phyloP scores from a whole-genome alignment of 352 stramenopile genomes.

The Aphanomyces cochlioides region DNA sequence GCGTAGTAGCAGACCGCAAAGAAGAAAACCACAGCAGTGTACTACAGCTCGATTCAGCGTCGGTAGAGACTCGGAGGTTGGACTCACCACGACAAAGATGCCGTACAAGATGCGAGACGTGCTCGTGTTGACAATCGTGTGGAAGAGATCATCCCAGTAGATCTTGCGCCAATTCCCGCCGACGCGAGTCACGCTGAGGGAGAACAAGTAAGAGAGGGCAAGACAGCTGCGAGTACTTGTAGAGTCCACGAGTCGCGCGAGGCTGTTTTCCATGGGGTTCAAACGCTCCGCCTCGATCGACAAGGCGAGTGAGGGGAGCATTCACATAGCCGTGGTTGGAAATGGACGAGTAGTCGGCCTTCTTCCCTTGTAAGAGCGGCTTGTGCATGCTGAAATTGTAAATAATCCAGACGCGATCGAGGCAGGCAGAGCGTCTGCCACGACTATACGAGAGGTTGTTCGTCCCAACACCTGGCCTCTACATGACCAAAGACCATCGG shows the following conservation, averaged over 20 bases:
- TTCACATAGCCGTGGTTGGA: conserved; percentile 2
- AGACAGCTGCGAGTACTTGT: conserved; percentile 12
- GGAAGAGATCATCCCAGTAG: conserved; percentile 83
- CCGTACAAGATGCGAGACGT: conserved; percentile 74
- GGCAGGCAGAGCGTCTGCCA: neutral
- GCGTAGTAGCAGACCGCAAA: conserved; percentile 72
- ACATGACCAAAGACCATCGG: neutral
- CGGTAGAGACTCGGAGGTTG: neutral
- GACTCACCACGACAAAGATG: conserved; percentile 60
- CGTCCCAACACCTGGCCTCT: neutral
- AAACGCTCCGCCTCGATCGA: conserved; percentile 14
- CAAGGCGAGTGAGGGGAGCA: neutral
- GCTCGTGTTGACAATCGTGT: conserved; percentile 84
- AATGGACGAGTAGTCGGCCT: neutral
- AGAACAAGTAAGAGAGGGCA: conserved; percentile 11
- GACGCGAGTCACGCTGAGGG: conserved; percentile 51
- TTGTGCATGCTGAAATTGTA: neutral
- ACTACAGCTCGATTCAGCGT: conserved; percentile 38
- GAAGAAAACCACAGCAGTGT: conserved; percentile 73
- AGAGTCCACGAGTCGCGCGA: neutral
- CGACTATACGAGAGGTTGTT: neutral
- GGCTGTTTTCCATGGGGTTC: neutral
- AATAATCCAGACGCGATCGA: neutral
- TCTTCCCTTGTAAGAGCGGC: neutral
- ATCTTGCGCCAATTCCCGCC: conserved; percentile 80